Conservation (phyloP, 176 grass and related monocot species). For the Bolboschoenus planiculmis region DNA sequence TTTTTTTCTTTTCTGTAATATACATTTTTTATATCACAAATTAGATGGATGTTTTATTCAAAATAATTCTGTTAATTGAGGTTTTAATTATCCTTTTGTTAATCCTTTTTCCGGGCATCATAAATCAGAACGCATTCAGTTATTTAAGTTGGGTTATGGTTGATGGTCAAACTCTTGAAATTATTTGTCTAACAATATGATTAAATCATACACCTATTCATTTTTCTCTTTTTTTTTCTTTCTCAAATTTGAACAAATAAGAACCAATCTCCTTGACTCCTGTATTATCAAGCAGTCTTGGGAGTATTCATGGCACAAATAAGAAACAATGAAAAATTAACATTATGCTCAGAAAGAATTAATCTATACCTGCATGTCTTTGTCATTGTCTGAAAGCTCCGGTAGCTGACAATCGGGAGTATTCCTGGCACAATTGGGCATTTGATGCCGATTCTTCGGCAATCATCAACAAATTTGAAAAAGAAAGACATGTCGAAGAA, state of each 20-base stretch:
- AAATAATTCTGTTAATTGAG: neutral
- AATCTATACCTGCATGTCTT: slow-evolving; percentile 22
- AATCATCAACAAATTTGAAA: slow-evolving; percentile 25
- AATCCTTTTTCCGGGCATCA: neutral
- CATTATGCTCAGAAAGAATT: neutral
- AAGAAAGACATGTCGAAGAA: slow-evolving; percentile 28
- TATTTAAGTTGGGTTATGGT: neutral
- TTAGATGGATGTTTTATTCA: neutral
- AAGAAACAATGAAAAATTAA: neutral
- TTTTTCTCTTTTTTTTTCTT: neutral
- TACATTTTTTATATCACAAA: neutral
- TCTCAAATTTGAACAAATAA: neutral
- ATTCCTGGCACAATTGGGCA: slow-evolving; percentile 31
- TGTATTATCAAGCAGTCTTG: neutral
- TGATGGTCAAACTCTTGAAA: neutral
- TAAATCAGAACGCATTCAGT: neutral
- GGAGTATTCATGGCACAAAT: neutral
- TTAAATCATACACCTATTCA: neutral
- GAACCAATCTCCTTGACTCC: neutral
- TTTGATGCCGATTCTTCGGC: slow-evolving; percentile 20
- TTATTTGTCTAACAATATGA: neutral
- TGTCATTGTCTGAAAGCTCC: slow-evolving; percentile 32
- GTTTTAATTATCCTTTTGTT: neutral
- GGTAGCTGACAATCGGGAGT: slow-evolving; percentile 27
- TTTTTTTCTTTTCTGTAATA: neutral